Percentiles rank a stretch among this genome's conserved stretches.
Evolutionary conservation across 2,329 filamentous ascomycete genomes (phyloP).

Genomic region (Alternaria gansuensis): DNA sequence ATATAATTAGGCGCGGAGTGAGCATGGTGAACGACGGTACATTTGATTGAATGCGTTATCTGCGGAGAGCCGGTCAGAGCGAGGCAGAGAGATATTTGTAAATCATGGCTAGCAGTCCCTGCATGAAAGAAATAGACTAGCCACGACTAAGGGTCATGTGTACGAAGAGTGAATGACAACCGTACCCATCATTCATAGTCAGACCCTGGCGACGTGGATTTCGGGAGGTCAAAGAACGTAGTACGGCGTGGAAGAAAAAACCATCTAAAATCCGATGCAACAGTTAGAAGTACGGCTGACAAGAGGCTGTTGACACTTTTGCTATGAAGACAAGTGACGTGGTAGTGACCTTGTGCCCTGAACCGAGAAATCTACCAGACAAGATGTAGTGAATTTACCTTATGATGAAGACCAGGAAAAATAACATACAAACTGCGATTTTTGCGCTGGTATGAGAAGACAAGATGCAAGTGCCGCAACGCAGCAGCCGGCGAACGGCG

Average conservation of each 20-base stretch:
- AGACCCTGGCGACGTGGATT: neutral
- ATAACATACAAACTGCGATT: neutral
- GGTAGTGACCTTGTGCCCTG: conserved; percentile 6
- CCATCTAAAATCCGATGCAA: neutral
- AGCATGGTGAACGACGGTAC: conserved; percentile 20
- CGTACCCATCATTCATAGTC: neutral
- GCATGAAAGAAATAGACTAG: neutral
- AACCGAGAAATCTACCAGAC: neutral
- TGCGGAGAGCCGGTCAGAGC: conserved; percentile 11
- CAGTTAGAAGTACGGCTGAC: neutral
- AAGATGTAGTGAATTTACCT: conserved; percentile 1
- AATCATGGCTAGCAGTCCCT: neutral
- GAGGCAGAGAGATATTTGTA: conserved; percentile 6
- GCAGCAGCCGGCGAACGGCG: neutral
- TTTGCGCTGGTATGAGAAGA: neutral
- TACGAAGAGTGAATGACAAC: neutral
- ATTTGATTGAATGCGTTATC: neutral
- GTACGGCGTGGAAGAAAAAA: neutral
- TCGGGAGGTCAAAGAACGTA: neutral
- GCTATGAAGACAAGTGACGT: neutral
- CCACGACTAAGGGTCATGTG: neutral
- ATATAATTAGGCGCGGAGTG: conserved; percentile 2
- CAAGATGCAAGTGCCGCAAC: neutral
- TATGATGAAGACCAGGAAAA: neutral
- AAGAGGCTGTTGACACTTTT: neutral